Percentiles rank a stretch among this genome's conserved stretches.
Conservation (phyloP, 1,284 basidiomycete genomes). For the Moniliophthora roreri region DNA sequence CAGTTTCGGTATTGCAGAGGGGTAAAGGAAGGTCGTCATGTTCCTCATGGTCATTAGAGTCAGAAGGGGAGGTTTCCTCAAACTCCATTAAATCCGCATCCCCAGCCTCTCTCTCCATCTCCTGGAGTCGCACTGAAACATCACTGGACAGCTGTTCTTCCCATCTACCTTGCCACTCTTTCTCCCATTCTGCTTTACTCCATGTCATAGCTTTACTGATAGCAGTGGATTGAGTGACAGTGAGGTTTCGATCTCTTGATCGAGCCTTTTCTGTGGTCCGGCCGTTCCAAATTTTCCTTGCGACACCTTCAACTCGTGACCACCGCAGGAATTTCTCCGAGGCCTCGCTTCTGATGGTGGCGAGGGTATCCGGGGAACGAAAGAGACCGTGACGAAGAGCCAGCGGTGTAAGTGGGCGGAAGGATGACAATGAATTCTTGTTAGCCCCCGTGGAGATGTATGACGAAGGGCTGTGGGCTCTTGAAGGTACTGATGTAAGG, state of each 20-base stretch:
- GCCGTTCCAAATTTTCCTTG: constrained; percentile 31
- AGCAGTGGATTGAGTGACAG: constrained; percentile 9
- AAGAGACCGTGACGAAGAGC: constrained; percentile 61
- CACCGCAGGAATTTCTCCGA: constrained; percentile 69
- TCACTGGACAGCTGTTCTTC: constrained; percentile 45
- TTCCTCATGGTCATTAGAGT: not conserved
- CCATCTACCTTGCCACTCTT: constrained; percentile 52
- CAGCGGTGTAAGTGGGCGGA: constrained; percentile 47
- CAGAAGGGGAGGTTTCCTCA: constrained; percentile 15
- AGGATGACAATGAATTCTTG: constrained; percentile 44
- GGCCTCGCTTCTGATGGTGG: constrained; percentile 57
- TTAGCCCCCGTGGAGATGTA: constrained; percentile 3
- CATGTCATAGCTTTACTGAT: constrained; percentile 28
- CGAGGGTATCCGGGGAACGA: constrained; percentile 56
- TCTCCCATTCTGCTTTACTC: constrained; percentile 62
- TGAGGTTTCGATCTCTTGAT: constrained; percentile 22
- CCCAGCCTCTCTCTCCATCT: constrained; percentile 13
- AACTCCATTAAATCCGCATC: constrained; percentile 10
- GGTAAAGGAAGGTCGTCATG: no score
- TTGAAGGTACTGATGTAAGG: constrained; percentile 26
- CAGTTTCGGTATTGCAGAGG: no score
- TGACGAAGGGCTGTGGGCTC: no score
- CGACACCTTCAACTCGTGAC: constrained; percentile 62
- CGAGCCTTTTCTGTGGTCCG: no score
- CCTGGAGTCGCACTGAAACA: constrained; percentile 45